These are phyloP conservation scores for Wallacemonas collosoma DNA, from an alignment of 208 protist genomes.

Conservation along the genomic window DNA sequence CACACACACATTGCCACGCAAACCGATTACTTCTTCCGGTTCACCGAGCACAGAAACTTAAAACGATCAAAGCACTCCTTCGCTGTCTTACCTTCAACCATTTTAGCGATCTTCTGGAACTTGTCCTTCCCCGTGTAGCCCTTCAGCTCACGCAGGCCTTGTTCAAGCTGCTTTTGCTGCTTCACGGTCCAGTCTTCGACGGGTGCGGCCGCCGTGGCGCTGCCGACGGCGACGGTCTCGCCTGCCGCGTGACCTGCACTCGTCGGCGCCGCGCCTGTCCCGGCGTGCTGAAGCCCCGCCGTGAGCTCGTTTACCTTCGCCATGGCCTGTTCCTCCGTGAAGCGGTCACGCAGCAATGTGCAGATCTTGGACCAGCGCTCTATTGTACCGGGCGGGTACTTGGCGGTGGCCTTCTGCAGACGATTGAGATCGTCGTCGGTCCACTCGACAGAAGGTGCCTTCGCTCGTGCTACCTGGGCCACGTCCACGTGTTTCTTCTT, in stretches of 20 bases:
- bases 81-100: constrained; percentile 94
- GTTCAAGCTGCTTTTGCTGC: constrained; percentile 96
- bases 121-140: constrained; percentile 95
- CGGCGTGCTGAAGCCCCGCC: constrained; percentile 47
- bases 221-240: constrained; percentile 11
- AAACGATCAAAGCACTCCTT: constrained; percentile 97
- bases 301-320: constrained; percentile 90
- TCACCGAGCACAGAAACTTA: constrained; percentile 94
- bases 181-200: constrained; percentile 91
- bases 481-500: constrained; percentile 20
- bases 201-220: constrained; percentile 19
- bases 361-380: constrained; percentile 94
- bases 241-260: constrained; percentile 1
- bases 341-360: constrained; percentile 67
- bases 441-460: constrained; percentile 59
- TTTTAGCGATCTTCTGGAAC: constrained; percentile 95
- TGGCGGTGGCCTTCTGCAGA: constrained; percentile 94
- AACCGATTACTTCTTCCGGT: constrained; percentile 74
- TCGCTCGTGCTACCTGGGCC: constrained; percentile 9
- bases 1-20: constrained; percentile 14
- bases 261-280: constrained; percentile 18
- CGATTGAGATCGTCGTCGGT: constrained; percentile 90
- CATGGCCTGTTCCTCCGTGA: constrained; percentile 91
- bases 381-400: constrained; percentile 91
- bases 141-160: constrained; percentile 90